Percentiles rank a stretch among this genome's conserved stretches.
These are phyloP conservation scores for Xerocomus amazonicus DNA, from an alignment of 1,284 basidiomycete species.

Conservation along the genomic window DNA sequence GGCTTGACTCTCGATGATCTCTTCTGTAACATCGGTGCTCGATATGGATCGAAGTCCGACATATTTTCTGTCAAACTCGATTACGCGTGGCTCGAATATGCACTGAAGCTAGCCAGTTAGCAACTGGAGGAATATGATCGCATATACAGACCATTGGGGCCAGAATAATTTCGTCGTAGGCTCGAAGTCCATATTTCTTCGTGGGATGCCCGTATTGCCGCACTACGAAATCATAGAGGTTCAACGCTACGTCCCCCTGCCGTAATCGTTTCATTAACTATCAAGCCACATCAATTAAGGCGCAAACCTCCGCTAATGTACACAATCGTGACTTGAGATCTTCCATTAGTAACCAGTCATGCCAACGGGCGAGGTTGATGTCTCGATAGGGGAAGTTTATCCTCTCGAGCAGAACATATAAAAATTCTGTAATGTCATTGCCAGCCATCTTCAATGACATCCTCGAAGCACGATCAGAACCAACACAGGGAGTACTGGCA, in stretches of 20 bases:
- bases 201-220: conserved; percentile 73
- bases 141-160: conserved; percentile 76
- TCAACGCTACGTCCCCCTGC: conserved; percentile 82
- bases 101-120: conserved; percentile 47
- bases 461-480: conserved; percentile 39
- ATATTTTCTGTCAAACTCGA: conserved; percentile 83
- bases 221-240: conserved; percentile 86
- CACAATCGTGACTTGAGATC: conserved; percentile 81
- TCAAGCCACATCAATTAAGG: background rate
- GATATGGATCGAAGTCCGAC: conserved; percentile 45
- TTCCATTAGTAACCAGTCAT: conserved; percentile 89
- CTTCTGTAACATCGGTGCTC: conserved; percentile 63
- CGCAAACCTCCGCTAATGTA: conserved; percentile 77
- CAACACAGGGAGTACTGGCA: background rate
- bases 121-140: background rate
- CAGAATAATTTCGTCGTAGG: conserved; percentile 95
- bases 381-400: conserved; percentile 90
- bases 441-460: conserved; percentile 88
- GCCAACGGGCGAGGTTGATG: conserved; percentile 67
- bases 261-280: conserved; percentile 30
- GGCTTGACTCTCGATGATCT: conserved; percentile 60
- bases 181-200: conserved; percentile 85
- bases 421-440: conserved; percentile 88
- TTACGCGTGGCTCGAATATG: conserved; percentile 88
- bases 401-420: conserved; percentile 76